A percentile compares a stretch with the other conserved stretches of the same genome.
phyloP scores from a whole-genome alignment of 2,329 filamentous ascomycete genomes.

The Volutella citrinella region DNA sequence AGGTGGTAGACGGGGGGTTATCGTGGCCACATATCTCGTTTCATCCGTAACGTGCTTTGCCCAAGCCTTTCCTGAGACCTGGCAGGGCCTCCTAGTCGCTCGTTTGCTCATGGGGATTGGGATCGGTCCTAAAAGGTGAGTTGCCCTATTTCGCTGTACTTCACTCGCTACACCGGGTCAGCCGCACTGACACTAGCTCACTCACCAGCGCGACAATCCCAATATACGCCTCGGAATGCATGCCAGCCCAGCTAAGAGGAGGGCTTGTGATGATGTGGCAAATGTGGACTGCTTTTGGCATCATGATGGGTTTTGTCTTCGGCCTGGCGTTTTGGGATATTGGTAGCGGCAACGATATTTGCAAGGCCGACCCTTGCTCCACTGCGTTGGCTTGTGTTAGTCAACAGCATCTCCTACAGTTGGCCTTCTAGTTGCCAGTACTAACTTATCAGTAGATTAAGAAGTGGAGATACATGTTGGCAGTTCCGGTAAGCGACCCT shows the following conservation, averaged over 20 bases:
- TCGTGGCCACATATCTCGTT: constrained; percentile 65
- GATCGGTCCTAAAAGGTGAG: constrained; percentile 53
- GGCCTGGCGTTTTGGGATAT: constrained; percentile 51
- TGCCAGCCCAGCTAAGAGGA: constrained; percentile 63
- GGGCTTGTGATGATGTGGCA: constrained; percentile 76
- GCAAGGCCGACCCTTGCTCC: no score
- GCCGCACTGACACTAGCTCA: no score
- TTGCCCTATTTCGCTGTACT: no score
- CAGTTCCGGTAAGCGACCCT: no score
- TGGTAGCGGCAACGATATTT: no score
- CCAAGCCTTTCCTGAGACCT: constrained; percentile 45
- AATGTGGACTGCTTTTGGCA: constrained; percentile 50
- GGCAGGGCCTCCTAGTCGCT: constrained; percentile 49
- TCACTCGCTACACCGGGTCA: no score
- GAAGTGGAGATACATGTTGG: no score
- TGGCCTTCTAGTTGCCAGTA: no score
- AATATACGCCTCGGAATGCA: constrained; percentile 69
- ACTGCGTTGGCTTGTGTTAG: no score
- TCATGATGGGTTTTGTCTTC: constrained; percentile 51
- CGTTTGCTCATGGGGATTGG: constrained; percentile 26
- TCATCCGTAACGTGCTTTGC: constrained; percentile 54
- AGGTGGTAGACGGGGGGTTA: constrained; percentile 68
- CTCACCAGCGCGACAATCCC: constrained; percentile 62
- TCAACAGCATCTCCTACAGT: no score
- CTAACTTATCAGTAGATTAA: no score